Evolutionary conservation across 2,329 filamentous ascomycete species (phyloP), one percentile per base, ranked within the genome.

Genomic region (Helicocarpus griseus): DNA sequence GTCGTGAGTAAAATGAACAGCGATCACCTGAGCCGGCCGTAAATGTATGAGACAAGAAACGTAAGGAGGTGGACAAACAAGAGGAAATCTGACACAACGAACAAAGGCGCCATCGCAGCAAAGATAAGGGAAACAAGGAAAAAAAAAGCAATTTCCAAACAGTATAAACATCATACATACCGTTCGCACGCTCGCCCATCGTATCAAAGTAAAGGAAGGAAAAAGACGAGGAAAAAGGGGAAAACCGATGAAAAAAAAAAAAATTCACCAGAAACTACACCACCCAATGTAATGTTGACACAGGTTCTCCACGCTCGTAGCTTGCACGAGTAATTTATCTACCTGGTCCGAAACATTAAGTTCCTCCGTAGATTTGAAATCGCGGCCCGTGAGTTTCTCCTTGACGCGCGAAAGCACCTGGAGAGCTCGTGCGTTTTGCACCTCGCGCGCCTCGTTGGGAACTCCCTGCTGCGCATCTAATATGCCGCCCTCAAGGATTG

Each of bases 281-380:
- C 91, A 97, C 57, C 93, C 93, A 61, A 97, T 95, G 68, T 96
- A 98, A 74, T 97, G 93, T 76, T 97, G 93, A 67, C 93, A 98
- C 55, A 98, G 75, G 68, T 97, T 97, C 78, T 97, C 93, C 61
- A 97, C 76, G 65, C 93, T 96, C 5, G 93, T 98, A 21, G 93
- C 93, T 74, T 98, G 91, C 55, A 86, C 85, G 61, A 99, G 86
- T 62, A 99, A 74, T 69, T 94, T 91, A 69, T 95, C 91, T 4
- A 98, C 94, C 72, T 99, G 93, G 55, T 82, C 82, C 51, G 87
- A 83, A 21, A 95, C 83, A 53, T 83, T 85, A 56, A 98, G 77
- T 71, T 97, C 91, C 62, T 94, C 86, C 43, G 80, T 79, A 2
- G 83, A 79, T 69, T 89, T 90, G 70, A 98, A 98, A 66, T 99